phyloP scores from a whole-genome alignment of 1,139 yeast species.

The Geotrichum aggregatum region DNA sequence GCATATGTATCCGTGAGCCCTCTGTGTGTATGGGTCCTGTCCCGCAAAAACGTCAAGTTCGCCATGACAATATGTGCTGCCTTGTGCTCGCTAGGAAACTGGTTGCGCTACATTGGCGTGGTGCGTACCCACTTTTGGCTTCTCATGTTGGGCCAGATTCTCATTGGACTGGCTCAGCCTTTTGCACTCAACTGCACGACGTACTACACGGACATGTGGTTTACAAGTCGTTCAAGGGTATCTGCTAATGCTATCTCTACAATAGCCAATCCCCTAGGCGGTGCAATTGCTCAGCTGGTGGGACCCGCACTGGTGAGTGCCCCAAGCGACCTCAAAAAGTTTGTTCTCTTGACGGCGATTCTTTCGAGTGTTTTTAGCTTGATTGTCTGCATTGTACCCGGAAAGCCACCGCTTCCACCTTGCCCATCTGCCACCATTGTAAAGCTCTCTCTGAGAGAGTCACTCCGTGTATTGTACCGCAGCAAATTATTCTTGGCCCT shows the following conservation, averaged over 20 bases:
- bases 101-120: constrained; percentile 38
- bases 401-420: constrained; percentile 34
- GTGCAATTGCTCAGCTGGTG: constrained; percentile 40
- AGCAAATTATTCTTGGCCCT: constrained; percentile 28
- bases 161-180: constrained; percentile 40
- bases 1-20: constrained; percentile 36
- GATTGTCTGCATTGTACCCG: constrained; percentile 30
- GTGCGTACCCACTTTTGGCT: constrained; percentile 31
- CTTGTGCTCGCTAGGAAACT: constrained; percentile 34
- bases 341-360: constrained; percentile 33
- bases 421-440: constrained; percentile 36
- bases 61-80: constrained; percentile 32
- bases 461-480: constrained; percentile 27
- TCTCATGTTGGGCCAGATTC: constrained; percentile 38
- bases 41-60: constrained; percentile 26
- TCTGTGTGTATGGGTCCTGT: constrained; percentile 30
- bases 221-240: constrained; percentile 37
- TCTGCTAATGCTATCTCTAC: constrained; percentile 40
- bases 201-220: constrained; percentile 39
- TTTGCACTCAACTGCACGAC: constrained; percentile 38
- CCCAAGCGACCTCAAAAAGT: constrained; percentile 29
- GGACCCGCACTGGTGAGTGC: constrained; percentile 37
- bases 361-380: constrained; percentile 31
- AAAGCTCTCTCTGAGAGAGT: constrained; percentile 30
- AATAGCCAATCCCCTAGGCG: constrained; percentile 40